Evolutionary conservation across 2,329 filamentous ascomycete genomes (phyloP), one percentile per base, ranked within the genome.

Genomic region (Onygenales sp.): DNA sequence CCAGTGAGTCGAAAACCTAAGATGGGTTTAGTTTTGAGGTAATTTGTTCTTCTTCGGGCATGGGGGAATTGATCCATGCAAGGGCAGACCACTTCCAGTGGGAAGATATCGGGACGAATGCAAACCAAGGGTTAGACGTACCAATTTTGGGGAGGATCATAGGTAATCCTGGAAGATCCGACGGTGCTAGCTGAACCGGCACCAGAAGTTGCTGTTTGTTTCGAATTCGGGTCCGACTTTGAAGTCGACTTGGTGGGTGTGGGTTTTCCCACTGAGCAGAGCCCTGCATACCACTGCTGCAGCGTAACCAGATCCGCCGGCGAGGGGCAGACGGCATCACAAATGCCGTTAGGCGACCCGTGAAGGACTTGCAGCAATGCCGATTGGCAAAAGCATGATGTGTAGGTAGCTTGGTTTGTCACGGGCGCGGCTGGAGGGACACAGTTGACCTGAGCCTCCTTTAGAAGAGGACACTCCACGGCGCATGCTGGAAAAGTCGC

Each of bases 351-450:
- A 3, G 78, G 75, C 36, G 75, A 78, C 9, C 73, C 71, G 35
- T 79, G 78, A 53, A 89, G 82, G 7, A 76, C 68, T 3, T 76
- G 71, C 2, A 93, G 76, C 21, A 77, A 72, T 10, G 75, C 58
- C 49, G 85, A 82, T 61, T 77, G 72, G 72, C 89, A 95, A 72
- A 94, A 90, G 71, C 89, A 94, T 38, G 76, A 74, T 50, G 81
- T 75, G 66, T 86, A 88, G 43, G 75, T 78, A 17, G 68, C 63
- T 42, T 77, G 66, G 47, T 76, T 74, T 49, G 76, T 75, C 6
- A 70, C 67, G 5, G 78, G 67, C 3, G 69, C 74, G 3, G 79
- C 80, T 8, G 73, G 69, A 3, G 85, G 84, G 1, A 85, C 78
- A 69, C 89, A 94, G 57, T 76, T 81, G 45, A 78, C 79, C 64